Evolutionary conservation across 768 basidiomycete species (phyloP), one percentile per base, ranked within the genome.

Genomic region (Coprinopsis strossmayeri): DNA sequence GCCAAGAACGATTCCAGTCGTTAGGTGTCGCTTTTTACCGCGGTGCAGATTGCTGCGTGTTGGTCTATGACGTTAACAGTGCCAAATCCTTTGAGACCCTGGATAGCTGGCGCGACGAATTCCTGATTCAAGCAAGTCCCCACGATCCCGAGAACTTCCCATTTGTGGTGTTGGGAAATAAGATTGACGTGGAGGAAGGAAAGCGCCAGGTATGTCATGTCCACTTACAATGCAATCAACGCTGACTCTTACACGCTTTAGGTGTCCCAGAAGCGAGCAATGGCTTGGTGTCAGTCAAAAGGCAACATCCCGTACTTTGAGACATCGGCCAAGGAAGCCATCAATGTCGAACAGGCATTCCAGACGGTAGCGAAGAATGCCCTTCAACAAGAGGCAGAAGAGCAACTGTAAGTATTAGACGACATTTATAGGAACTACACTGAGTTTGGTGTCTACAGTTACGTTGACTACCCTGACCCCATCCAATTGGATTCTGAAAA

Each of bases 281-380:
- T 98, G 93, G 91, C 95, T 3, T 99, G 96, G 96, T 99, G 96
- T 66, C 94, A 98, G 60, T 87, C 94, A 50, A 98, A 98, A 72
- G 95, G 95, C 63, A 98, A 98, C 69, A 97, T 99, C 55, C 96
- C 96, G 24, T 99, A 98, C 71, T 99, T 98, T 65, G 96, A 99
- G 73, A 98, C 96, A 3, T 99, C 96, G 7, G 96, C 96, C 34
- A 99, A 99, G 70, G 96, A 99, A 69, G 95, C 96, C 10, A 97
- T 98, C 76, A 99, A 99, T 61, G 96, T 99, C 47, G 96, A 99
- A 65, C 95, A 98, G 66, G 96, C 95, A 2, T 99, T 99, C 83
- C 94, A 96, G 68, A 96, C 94, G 1, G 94, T 98, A 48, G 95
- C 95, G n/a, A 95, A 95, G 88, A 98, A 96, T 65, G 96, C 96